Conservation (phyloP, 2,329 filamentous ascomycete species). For the Chrysosporium queenslandicum region DNA sequence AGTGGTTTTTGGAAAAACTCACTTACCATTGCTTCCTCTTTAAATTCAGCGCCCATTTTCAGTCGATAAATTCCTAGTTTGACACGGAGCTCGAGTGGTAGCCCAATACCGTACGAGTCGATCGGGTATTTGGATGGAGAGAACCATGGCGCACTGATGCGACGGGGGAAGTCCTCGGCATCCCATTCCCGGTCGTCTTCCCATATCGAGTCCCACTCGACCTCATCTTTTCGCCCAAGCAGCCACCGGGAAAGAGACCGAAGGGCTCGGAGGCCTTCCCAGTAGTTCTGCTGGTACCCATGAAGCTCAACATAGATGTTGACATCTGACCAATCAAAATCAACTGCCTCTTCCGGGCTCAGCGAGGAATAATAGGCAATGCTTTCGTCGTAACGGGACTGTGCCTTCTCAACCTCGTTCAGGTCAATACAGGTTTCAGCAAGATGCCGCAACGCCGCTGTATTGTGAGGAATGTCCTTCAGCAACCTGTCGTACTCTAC, state of each 20-base stretch:
- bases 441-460: slow-evolving; percentile 45
- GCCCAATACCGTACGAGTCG: slow-evolving; percentile 57
- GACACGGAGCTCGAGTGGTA: slow-evolving; percentile 72
- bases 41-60: slow-evolving; percentile 51
- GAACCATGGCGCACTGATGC: slow-evolving; percentile 54
- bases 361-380: slow-evolving; percentile 41
- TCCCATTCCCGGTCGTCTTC: slow-evolving; percentile 89
- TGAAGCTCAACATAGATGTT: slow-evolving; percentile 79
- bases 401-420: slow-evolving; percentile 40
- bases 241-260: slow-evolving; percentile 72
- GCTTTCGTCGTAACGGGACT: slow-evolving; percentile 43
- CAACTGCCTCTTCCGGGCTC: slow-evolving; percentile 36
- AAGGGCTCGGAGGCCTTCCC: slow-evolving; percentile 57
- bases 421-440: slow-evolving; percentile 48
- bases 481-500: slow-evolving; percentile 47
- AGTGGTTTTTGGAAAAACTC: background rate
- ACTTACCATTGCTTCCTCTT: slow-evolving; percentile 63
- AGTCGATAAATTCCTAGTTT: slow-evolving; percentile 79
- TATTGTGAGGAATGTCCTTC: slow-evolving; percentile 45
- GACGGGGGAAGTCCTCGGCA: slow-evolving; percentile 55
- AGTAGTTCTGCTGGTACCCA: slow-evolving; percentile 52
- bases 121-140: slow-evolving; percentile 43
- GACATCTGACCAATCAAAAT: slow-evolving; percentile 66
- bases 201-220: slow-evolving; percentile 62
- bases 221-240: slow-evolving; percentile 61